Percentiles rank a stretch among this genome's conserved stretches.
Conservation (phyloP, 2,329 filamentous ascomycete genomes). For the Neoarthrinium moseri region DNA sequence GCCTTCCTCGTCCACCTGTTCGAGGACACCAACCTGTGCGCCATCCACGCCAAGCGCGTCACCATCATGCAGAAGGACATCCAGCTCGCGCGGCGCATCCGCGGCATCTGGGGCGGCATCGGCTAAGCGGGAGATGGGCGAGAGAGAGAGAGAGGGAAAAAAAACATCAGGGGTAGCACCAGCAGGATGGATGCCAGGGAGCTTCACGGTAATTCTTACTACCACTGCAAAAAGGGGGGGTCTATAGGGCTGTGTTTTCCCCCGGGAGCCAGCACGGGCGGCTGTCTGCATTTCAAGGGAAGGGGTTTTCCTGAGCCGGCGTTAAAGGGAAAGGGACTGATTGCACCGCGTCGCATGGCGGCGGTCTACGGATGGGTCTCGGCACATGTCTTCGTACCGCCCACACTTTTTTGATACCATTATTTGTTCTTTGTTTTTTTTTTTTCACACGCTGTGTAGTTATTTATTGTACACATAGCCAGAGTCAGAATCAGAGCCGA, state of each 20-base stretch:
- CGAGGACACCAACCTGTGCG: slow-evolving; percentile 93
- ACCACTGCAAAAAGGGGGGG: neutral
- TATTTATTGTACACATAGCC: no score
- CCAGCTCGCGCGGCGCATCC: slow-evolving; percentile 80
- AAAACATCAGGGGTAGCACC: no score
- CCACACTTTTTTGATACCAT: slow-evolving; percentile 1
- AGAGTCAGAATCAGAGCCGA: no score
- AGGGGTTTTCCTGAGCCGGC: neutral
- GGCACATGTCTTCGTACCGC: neutral
- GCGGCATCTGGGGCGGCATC: slow-evolving; percentile 72
- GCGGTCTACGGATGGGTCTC: no score
- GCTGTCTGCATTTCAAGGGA: neutral
- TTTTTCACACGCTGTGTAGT: no score
- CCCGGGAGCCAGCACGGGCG: no score
- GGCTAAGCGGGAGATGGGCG: slow-evolving; percentile 39
- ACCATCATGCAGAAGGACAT: slow-evolving; percentile 99
- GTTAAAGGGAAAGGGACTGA: slow-evolving; percentile 2
- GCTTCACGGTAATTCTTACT: neutral
- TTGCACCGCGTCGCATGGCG: neutral
- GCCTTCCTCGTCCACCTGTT: slow-evolving; percentile 96
- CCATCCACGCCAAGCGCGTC: slow-evolving; percentile 93
- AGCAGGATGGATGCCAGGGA: no score
- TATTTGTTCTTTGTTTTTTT: neutral
- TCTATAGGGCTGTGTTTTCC: no score
- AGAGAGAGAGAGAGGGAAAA: neutral